Evolutionary conservation across 1,284 basidiomycete species (phyloP), one percentile per base, ranked within the genome.

Genomic region (Pseudozyma tsukubaensis): DNA sequence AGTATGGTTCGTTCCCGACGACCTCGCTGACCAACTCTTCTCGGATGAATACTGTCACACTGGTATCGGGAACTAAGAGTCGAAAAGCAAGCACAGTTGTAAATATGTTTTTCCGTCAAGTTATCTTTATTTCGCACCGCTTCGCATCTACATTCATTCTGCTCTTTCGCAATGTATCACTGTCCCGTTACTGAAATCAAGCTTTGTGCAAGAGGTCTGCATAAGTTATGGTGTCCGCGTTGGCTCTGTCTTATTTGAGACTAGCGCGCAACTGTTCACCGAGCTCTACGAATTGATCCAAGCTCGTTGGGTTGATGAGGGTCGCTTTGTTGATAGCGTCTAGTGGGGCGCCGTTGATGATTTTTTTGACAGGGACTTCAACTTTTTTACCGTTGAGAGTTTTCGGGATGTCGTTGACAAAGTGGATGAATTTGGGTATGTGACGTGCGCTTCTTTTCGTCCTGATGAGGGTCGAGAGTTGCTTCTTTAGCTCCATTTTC

Each of bases 351-450:
- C 92, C 92, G 83, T 93, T 93, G 86, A 94, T 90, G 76, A 94
- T 51, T 88, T 92, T 93, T 85, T 92, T 92, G 35, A 92, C 90
- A 10, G 91, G 88, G 12, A 93, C 91, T 84, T 94, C 93, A 52
- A 94, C 92, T 47, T 91, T 89, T 84, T 94, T 95, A 36, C 91
- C 91, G 73, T 94, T 94, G 57, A 94, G 86, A 13, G 93, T 95
- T 84, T 93, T 69, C 13, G 92, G 92, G 32, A 93, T 89, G 83
- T 92, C 92, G 11, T 83, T 72, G 4, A 91, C 91, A 80, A 90
- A 89, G 16, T 92, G 85, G 64, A 93, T 89, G 88, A 91, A 84
- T 50, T 64, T 69, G 13, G 82, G 83, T 2, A 84, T 80, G 59
- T 84, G 82, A 21, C 85, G 57, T 3, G 85, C 75, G 81, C 90